These are phyloP conservation scores for Fusarium humuli DNA, from an alignment of 2,329 filamentous ascomycete genomes.

Conservation along the genomic window DNA sequence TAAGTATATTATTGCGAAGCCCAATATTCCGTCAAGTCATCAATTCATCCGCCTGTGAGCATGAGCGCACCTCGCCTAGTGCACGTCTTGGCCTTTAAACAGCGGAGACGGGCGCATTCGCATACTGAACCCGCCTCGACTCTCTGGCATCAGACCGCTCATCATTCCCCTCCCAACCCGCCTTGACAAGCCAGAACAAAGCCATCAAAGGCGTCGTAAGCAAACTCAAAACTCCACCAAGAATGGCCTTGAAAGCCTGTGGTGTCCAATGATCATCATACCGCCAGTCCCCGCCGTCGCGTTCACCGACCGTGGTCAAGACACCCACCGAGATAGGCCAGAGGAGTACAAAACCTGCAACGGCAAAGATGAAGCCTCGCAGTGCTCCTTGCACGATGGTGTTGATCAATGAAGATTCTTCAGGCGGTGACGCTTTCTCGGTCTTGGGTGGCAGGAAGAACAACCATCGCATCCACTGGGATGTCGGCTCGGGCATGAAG, in stretches of 20 bases:
- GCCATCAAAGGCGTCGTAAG: conserved; percentile 62
- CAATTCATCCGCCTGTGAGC: neutral
- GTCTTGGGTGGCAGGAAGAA: conserved; percentile 33
- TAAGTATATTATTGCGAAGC: neutral
- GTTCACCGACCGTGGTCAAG: conserved; percentile 54
- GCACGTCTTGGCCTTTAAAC: neutral
- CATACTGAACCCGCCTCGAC: conserved; percentile 4
- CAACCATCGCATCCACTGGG: conserved; percentile 55
- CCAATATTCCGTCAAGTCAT: neutral
- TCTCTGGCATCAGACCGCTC: conserved; percentile 17
- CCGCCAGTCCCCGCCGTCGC: conserved; percentile 56
- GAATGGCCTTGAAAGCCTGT: conserved; percentile 62
- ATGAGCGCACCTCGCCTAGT: neutral
- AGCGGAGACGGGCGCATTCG: neutral
- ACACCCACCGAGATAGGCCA: conserved; percentile 59
- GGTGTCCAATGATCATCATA: conserved; percentile 59
- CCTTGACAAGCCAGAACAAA: conserved; percentile 62
- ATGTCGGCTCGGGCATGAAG: conserved; percentile 54
- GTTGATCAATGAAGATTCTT: neutral
- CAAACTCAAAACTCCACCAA: conserved; percentile 60
- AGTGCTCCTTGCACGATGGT: conserved; percentile 47
- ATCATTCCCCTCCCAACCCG: conserved; percentile 55
- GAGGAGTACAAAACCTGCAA: conserved; percentile 56
- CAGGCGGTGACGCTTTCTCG: neutral
- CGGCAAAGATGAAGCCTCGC: conserved; percentile 45